Base-by-base conservation (phyloP, 345 rosid genomes). In the Populus ilicifolia region DNA sequence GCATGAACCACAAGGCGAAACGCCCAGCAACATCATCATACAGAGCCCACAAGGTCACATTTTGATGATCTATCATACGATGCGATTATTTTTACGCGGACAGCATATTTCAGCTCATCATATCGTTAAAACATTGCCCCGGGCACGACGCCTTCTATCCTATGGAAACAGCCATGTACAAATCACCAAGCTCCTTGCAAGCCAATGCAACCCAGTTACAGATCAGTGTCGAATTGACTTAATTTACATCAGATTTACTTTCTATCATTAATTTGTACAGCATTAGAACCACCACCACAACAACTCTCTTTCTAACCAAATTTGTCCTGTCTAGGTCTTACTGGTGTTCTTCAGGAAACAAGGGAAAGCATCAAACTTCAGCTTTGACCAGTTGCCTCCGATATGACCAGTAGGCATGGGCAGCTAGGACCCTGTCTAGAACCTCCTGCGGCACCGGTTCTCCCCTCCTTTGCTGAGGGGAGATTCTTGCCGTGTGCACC, bases 391-490 rank as follows among this genome's bases (percentile, higher is more conserved):
- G 76, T 46, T 82, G 82, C 73, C 71, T 72, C 41, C 64, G 80
- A 43, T 75, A 78, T 33, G 83, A 82, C 82, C 83, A 80, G 65
- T 75, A 80, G 11, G 76, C 81, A 17, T 72, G 68, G 36, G 80
- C 87, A 0, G 78, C 76, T 4, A 85, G 77, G 56, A 80, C 85
- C 66, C 83, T 63, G 82, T 82, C 78, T 30, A 80, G 54, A n/a
- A 85, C 81, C 61, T 80, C 80, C 52, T 82, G 85, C 5, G 85
- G 82, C 43, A 81, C 79, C 0, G 75, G 84, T 62, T 84, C 84
- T 74, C 81, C 87, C 63, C 87, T 70, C 68, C 83, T 84, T 79
- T 81, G 81, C 77, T 74, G 87, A 18, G 81, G 83, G 16, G 84
- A 81, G 39, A 84, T 84, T 74, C 83, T 75, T 35, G 85, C 83